Base-by-base conservation (phyloP, 352 stramenopile genomes). In the Phytopythium sindhum region DNA sequence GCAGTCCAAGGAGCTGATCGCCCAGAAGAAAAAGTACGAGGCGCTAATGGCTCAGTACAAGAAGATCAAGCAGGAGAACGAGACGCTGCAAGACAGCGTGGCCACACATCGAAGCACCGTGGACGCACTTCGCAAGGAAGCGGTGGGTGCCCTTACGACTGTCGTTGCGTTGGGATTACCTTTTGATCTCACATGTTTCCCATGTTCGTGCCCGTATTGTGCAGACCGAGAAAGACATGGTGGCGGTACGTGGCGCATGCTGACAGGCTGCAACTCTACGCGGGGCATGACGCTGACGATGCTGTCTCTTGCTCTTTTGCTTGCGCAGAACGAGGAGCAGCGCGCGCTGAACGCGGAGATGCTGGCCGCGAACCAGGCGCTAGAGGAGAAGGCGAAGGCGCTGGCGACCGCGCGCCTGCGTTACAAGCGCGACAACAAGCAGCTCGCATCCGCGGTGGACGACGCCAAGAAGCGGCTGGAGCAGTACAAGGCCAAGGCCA, bases 401-500 rank as follows among this genome's bases (percentile, higher is more conserved):
- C 72, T 96, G 47, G 85, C 84, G 51, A 94, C 87, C 55, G 85
- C 87, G n/a, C 84, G 87, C 11, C 89, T 96, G 77, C 87, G 87
- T 64, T 96, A 94, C 78, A 94, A 96, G 70, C 85, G 86, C 39
- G 87, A 96, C 70, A 96, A 96, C 61, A 93, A 94, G 53, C 68
- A 82, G 29, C 82, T 96, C 35, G 77, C 80, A 8, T 70, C 72
- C 4, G 84, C 85, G 15, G 78, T 96, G 2, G 85, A 96, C 39
- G 83, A 91, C 35, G 85, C 85, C 1, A 94, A 94, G 68, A 90
- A 94, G 61, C 80, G 86, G 4, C 65, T 96, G 8, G 81, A 90
- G 52, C 84, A 93, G 61, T 84, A 92, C 66, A 88, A 91, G 61
- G 78, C 84, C 26, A 89, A 92, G 61, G 79, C 84, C 4, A 88